These are phyloP conservation scores for Chaetomium cochliodes DNA, from an alignment of 495 filamentous ascomycete genomes.

Conservation along the genomic window DNA sequence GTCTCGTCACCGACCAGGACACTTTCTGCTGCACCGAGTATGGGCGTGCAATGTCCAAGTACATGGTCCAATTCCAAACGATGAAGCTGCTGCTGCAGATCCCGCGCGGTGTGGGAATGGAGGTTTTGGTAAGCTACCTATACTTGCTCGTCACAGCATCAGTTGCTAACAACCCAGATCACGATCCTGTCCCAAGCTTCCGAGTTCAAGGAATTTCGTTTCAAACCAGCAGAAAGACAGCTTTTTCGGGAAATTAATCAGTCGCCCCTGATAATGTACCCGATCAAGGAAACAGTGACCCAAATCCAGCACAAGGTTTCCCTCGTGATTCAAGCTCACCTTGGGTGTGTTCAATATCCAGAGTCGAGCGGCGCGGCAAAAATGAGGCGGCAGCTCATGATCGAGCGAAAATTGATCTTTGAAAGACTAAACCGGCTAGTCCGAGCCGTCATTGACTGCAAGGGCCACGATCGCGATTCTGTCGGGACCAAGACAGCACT, in stretches of 20 bases:
- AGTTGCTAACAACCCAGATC: constrained; percentile 38
- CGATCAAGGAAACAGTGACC: constrained; percentile 73
- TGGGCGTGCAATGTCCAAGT: constrained; percentile 88
- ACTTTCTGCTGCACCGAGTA: constrained; percentile 68
- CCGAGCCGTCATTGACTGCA: constrained; percentile 83
- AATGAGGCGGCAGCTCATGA: constrained; percentile 58
- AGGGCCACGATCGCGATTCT: constrained; percentile 65
- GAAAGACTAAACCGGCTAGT: constrained; percentile 71
- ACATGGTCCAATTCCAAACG: constrained; percentile 86
- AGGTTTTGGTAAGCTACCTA: constrained; percentile 63
- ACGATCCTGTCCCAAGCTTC: constrained; percentile 58
- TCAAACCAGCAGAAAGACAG: constrained; percentile 71
- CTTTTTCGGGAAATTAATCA: constrained; percentile 83
- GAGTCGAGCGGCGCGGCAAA: constrained; percentile 60
- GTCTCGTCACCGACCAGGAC: constrained; percentile 54
- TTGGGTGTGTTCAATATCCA: constrained; percentile 73
- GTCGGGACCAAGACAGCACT: constrained; percentile 66
- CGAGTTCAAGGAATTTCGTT: constrained; percentile 69
- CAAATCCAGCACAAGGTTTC: constrained; percentile 80
- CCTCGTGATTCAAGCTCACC: constrained; percentile 76
- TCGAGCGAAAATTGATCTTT: constrained; percentile 73
- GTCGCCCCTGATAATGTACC: constrained; percentile 66
- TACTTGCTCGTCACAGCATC: constrained; percentile 28
- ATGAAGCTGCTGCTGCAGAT: constrained; percentile 76
- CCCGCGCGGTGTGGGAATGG: constrained; percentile 57